These are phyloP conservation scores for Bacidia rubella DNA, from an alignment of 495 filamentous ascomycete species.

Conservation along the genomic window DNA sequence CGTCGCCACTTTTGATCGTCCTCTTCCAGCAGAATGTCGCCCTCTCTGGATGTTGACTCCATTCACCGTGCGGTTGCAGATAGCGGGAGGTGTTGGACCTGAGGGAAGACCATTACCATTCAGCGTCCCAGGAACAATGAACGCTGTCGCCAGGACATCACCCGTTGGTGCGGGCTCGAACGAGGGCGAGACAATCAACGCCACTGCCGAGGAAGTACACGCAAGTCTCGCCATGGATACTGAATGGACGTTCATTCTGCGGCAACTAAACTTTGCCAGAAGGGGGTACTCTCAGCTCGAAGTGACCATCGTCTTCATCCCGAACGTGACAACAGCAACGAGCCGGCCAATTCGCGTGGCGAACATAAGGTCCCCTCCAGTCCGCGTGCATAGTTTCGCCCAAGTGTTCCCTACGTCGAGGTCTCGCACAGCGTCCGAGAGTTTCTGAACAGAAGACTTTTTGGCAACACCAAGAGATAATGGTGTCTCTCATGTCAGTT, in stretches of 20 bases:
- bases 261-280: background rate
- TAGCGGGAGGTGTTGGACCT: background rate
- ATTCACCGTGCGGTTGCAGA: background rate
- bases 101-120: background rate
- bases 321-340: background rate
- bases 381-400: background rate
- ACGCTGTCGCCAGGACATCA: background rate
- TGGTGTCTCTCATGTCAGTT: too few species aligned
- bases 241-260: background rate
- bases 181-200: background rate
- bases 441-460: background rate
- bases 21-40: background rate
- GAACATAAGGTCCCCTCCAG: background rate
- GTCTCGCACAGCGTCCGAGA: too few species aligned
- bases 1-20: background rate
- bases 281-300: background rate
- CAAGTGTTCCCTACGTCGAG: background rate
- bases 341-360: background rate
- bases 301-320: background rate
- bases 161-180: background rate
- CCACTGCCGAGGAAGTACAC: background rate
- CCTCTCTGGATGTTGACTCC: background rate
- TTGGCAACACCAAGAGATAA: too few species aligned
- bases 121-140: background rate
- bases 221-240: background rate